These are phyloP conservation scores for Fusarium sulawesiense DNA, from an alignment of 2,329 filamentous ascomycete genomes.

Conservation along the genomic window DNA sequence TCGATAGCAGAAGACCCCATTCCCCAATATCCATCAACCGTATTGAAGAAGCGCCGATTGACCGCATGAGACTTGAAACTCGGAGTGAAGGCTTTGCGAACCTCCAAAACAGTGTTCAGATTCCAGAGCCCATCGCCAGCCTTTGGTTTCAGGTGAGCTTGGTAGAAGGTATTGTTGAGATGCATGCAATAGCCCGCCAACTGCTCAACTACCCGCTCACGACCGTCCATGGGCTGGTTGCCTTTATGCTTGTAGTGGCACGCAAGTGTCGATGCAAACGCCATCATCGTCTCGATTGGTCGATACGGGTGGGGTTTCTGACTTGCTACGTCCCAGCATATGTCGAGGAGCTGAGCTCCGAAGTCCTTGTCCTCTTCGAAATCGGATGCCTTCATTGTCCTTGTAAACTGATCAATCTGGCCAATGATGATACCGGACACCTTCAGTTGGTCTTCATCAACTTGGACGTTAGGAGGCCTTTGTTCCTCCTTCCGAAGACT, in stretches of 20 bases:
- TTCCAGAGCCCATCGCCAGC: neutral
- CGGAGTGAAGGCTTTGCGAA: neutral
- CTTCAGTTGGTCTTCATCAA: neutral
- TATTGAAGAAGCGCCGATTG: slow-evolving; percentile 14
- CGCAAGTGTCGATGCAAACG: slow-evolving; percentile 3
- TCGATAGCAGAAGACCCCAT: slow-evolving; percentile 3
- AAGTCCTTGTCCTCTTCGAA: neutral
- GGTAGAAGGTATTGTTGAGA: neutral
- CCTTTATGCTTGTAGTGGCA: slow-evolving; percentile 2
- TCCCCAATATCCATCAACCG: neutral
- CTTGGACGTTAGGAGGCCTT: neutral
- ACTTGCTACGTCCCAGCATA: slow-evolving; percentile 4
- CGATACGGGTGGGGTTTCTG: neutral
- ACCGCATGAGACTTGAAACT: slow-evolving; percentile 2
- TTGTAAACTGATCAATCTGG: slow-evolving; percentile 5
- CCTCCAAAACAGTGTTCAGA: neutral
- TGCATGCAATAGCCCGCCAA: slow-evolving; percentile 11
- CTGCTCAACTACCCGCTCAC: slow-evolving; percentile 7
- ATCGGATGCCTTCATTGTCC: neutral
- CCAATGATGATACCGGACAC: neutral
- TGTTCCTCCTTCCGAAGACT: slow-evolving; percentile 8
- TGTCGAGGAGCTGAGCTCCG: neutral
- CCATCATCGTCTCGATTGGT: neutral
- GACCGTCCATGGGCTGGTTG: neutral
- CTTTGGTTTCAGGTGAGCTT: neutral